These are phyloP conservation scores for Saposhnikovia divaricata DNA, from an alignment of 129 eudicot species.

Conservation along the genomic window DNA sequence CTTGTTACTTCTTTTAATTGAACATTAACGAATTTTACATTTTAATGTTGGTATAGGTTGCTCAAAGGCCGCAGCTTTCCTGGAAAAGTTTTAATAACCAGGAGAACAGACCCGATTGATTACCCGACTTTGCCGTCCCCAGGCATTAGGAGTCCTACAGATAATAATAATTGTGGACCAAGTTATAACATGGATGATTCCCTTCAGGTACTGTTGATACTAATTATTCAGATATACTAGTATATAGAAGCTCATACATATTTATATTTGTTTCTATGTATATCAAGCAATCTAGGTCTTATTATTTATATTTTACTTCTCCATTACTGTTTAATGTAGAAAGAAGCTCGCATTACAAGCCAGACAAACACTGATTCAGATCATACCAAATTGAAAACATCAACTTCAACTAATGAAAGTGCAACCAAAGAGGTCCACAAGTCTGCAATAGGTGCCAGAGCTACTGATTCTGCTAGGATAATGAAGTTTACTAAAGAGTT, in stretches of 20 bases:
- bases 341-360: constrained; percentile 31
- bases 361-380: constrained; percentile 34
- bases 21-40: not conserved
- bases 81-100: constrained; percentile 82
- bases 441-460: constrained; percentile 58
- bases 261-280: not conserved
- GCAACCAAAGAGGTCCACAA: constrained; percentile 58
- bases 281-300: not conserved
- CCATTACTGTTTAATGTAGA: constrained; percentile 28
- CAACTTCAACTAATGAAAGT: constrained; percentile 36
- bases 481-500: constrained; percentile 85
- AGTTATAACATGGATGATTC: constrained; percentile 42
- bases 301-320: not conserved
- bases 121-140: constrained; percentile 58
- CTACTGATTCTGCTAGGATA: constrained; percentile 91
- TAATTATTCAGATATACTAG: no score
- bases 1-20: not conserved
- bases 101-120: constrained; percentile 63
- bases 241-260: not conserved
- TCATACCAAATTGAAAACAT: constrained; percentile 35
- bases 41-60: constrained; percentile 34
- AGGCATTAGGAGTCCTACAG: constrained; percentile 47
- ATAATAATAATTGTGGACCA: constrained; percentile 31
- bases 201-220: constrained; percentile 37
- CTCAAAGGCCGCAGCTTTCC: constrained; percentile 94